phyloP scores from a whole-genome alignment of 257 asterid genomes.

The Avicennia marina region DNA sequence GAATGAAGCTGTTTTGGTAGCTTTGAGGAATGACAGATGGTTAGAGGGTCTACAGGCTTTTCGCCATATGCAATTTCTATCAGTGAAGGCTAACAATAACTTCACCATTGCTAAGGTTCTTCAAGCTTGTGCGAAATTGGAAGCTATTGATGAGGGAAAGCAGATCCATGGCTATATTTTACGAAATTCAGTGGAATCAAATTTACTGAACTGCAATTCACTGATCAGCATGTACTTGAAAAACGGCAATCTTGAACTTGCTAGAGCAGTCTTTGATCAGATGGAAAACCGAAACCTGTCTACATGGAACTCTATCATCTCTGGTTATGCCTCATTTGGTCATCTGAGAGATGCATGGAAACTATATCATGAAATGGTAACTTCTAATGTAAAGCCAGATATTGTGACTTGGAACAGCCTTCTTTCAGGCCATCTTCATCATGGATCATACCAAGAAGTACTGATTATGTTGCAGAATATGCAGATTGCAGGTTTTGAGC shows the following conservation, averaged over 20 bases:
- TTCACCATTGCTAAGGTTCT: conserved; percentile 37
- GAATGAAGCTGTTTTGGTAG: conserved; percentile 58
- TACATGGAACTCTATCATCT: conserved; percentile 56
- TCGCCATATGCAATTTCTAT: conserved; percentile 28
- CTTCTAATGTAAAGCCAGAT: conserved; percentile 40
- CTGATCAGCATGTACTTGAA: conserved; percentile 51
- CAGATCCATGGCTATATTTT: conserved; percentile 57
- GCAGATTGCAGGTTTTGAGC: conserved; percentile 49
- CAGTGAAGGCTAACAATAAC: conserved; percentile 24
- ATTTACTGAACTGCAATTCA: conserved; percentile 40
- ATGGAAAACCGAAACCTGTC: conserved; percentile 44
- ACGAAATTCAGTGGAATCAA: conserved; percentile 37
- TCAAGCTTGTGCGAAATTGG: conserved; percentile 56
- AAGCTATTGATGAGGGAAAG: conserved; percentile 42
- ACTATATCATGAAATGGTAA: conserved; percentile 39
- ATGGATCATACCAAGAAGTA: conserved; percentile 34
- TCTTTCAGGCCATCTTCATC: conserved; percentile 42
- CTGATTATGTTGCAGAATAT: conserved; percentile 28
- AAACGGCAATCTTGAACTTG: conserved; percentile 26
- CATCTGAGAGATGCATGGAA: conserved; percentile 35
- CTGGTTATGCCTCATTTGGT: conserved; percentile 41
- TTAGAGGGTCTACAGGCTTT: conserved; percentile 33
- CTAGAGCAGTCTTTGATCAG: conserved; percentile 40
- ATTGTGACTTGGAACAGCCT: conserved; percentile 61
- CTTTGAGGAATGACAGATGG: conserved; percentile 51